Evolutionary conservation across 352 stramenopile genomes (phyloP).

Genomic region (Globisporangium barbulae): DNA sequence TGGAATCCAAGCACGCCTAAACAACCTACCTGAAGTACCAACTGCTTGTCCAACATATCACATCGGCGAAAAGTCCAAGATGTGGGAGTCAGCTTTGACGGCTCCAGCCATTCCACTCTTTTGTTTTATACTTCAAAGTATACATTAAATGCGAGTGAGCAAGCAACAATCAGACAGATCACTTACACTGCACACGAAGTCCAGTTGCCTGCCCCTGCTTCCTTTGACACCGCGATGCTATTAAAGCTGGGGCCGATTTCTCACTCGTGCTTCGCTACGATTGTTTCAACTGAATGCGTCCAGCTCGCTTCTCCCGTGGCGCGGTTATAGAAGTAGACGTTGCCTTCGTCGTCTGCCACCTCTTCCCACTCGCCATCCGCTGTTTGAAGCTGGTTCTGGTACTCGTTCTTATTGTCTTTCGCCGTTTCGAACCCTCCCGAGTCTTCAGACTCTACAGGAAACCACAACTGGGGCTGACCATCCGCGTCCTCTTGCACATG

Average conservation of each 20-base stretch:
- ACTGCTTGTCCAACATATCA: no score
- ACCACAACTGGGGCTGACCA: not conserved
- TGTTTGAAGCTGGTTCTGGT: slow-evolving; percentile 1
- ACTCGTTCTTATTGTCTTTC: not conserved
- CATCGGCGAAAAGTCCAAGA: no score
- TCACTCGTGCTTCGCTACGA: not conserved
- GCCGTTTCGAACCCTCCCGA: not conserved
- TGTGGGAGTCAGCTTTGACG: no score
- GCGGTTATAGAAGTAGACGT: slow-evolving; percentile 75
- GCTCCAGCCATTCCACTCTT: no score
- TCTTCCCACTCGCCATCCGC: slow-evolving; percentile 45
- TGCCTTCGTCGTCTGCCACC: slow-evolving; percentile 58
- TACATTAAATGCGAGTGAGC: no score
- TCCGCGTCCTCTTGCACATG: not conserved
- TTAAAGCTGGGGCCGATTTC: not conserved
- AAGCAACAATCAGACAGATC: no score
- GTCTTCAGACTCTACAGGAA: not conserved
- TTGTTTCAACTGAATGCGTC: slow-evolving; percentile 27
- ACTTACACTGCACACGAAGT: no score
- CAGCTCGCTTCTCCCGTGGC: slow-evolving; percentile 60
- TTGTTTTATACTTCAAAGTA: no score
- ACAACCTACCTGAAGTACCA: no score
- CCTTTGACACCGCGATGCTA: not conserved
- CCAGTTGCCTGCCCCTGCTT: not conserved
- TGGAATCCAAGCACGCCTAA: no score